Conservation (phyloP, 2,329 filamentous ascomycete species). For the Neonectria faginata region DNA sequence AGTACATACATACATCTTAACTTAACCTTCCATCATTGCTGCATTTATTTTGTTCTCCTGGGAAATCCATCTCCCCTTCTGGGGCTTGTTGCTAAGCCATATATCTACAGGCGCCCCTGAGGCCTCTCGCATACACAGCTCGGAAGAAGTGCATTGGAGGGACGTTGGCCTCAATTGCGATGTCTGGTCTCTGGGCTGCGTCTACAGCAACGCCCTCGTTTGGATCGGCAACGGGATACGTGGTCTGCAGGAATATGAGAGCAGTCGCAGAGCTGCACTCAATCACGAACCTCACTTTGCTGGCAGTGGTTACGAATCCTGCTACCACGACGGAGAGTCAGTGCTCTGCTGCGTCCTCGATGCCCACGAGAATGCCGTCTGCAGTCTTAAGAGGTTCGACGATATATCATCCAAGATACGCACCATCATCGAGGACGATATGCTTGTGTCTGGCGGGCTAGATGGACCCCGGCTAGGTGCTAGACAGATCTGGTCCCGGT, state of each 20-base stretch:
- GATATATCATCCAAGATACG: background rate
- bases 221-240: constrained; percentile 25
- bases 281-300: background rate
- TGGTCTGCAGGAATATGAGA: background rate
- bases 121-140: background rate
- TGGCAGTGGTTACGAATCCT: constrained; percentile 19
- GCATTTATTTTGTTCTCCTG: too few species aligned
- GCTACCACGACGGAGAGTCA: constrained; percentile 25
- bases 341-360: background rate
- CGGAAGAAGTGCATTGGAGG: background rate
- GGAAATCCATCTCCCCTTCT: too few species aligned
- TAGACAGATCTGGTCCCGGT: background rate
- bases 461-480: background rate
- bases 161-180: constrained; percentile 4
- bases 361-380: background rate
- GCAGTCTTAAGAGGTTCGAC: background rate
- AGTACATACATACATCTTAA: background rate
- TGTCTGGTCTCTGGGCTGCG: constrained; percentile 36
- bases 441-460: background rate
- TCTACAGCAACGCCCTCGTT: constrained; percentile 28
- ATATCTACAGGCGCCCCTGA: constrained; percentile 26
- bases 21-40: too few species aligned
- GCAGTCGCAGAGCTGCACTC: background rate
- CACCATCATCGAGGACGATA: background rate
- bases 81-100: too few species aligned